Evolutionary conservation across 768 basidiomycete species (phyloP), one percentile per base, ranked within the genome.

Genomic region (Gloeostereum incarnatum): DNA sequence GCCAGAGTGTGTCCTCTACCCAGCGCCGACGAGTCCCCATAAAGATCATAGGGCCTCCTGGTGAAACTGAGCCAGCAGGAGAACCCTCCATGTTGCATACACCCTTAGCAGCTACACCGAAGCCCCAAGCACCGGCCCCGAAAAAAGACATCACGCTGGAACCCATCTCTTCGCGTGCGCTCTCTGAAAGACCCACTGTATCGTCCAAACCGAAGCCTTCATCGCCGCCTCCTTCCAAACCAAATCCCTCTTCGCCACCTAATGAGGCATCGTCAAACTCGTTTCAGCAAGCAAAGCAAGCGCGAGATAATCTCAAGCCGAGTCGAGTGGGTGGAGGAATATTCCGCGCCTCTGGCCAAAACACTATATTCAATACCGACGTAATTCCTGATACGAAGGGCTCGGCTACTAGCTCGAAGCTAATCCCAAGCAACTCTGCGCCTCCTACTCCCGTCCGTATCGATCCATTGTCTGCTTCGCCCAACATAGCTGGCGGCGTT

Each of bases 241-340:
- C 39, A 20, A 34, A 9, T 21, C 20, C 35, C 11, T 22, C 30
- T 11, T 20, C 40, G 3, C 21, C 32, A 10, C 13, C 40, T 1
- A 35, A 38, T n/a, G 41, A 26, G 21, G 38, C 16, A 8, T 42
- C 50, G 23, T 29, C 38, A 14, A 45, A 33, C 21, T 66, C 73
- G 2, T 83, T 82, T 55, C 57, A 64, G 43, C 72, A 78, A 19
- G 78, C 71, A 4, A 81, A 78, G 49, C 62, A 70, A 38, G 64
- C 63, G 0, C 72, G 81, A 19, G 69, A 75, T 10, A 62, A 38
- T 31, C 57, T 56, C 9, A 69, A 62, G 39, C 58, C 47, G 13
- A 63, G 60, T 39, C 65, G 65, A 27, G 69, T 76, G 3, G 76
- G 81, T 1, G 85, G 83, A 6, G 85, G 84, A 0, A 81, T 89